phyloP scores from a whole-genome alignment of 495 filamentous ascomycete species.

The Neurospora hispaniola region DNA sequence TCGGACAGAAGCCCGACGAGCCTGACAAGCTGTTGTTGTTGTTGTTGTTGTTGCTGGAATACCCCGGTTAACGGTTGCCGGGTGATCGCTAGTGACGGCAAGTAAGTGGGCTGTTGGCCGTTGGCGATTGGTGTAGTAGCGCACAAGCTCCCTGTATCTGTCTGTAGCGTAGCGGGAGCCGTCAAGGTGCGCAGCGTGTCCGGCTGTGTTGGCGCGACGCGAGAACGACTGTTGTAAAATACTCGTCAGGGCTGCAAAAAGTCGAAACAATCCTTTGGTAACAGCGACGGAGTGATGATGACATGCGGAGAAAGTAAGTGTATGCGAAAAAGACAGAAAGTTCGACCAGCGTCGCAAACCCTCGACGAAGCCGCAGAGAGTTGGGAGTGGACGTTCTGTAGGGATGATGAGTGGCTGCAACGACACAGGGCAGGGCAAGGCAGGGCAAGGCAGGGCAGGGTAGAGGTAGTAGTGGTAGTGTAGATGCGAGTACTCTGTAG shows the following conservation, averaged over 20 bases:
- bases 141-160: neutral
- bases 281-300: neutral
- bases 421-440: neutral
- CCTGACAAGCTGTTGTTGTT: too few species aligned
- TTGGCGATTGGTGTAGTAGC: neutral
- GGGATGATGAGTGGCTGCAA: neutral
- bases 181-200: neutral
- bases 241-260: neutral
- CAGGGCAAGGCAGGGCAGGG: neutral
- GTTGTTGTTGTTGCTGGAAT: neutral
- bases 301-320: neutral
- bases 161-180: neutral
- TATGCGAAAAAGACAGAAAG: neutral
- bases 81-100: neutral
- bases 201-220: neutral
- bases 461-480: neutral
- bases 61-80: neutral
- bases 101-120: neutral
- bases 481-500: neutral
- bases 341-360: neutral
- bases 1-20: too few species aligned
- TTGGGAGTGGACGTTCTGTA: neutral
- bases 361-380: neutral
- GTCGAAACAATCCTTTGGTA: neutral
- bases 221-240: neutral